These are phyloP conservation scores for Quillaja saponaria DNA, from an alignment of 306 rosid species.

Conservation along the genomic window DNA sequence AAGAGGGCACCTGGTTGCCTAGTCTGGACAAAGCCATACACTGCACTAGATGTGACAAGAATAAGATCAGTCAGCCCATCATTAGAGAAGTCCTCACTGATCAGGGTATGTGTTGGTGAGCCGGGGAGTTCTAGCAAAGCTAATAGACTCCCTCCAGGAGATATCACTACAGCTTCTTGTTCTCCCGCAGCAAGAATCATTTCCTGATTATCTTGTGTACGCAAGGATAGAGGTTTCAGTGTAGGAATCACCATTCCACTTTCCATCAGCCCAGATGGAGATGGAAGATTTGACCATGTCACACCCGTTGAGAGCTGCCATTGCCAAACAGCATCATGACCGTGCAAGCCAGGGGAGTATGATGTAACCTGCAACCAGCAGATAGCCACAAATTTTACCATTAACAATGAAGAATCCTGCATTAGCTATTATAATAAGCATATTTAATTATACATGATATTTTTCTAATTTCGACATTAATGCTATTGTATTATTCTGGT, in stretches of 20 bases:
- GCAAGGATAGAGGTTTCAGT: conserved; percentile 73
- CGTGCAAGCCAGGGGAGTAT: conserved; percentile 90
- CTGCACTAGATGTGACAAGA: conserved; percentile 78
- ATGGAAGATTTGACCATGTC: conserved; percentile 94
- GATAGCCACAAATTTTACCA: conserved; percentile 9
- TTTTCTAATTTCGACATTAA: too few relatives aligned
- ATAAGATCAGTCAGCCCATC: conserved; percentile 93
- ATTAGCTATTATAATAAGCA: too few relatives aligned
- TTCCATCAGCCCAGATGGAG: conserved; percentile 95
- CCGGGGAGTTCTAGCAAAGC: conserved; percentile 79
- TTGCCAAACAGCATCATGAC: conserved; percentile 90
- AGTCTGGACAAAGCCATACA: conserved; percentile 92
- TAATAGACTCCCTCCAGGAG: conserved; percentile 80
- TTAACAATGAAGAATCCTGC: too few relatives aligned
- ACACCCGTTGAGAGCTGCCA: conserved; percentile 90
- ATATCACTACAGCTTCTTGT: conserved; percentile 84
- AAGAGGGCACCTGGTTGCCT: conserved; percentile 97
- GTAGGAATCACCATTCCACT: conserved; percentile 79
- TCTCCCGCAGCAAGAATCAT: conserved; percentile 97
- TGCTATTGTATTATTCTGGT: too few relatives aligned
- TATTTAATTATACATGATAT: too few relatives aligned
- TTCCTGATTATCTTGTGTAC: conserved; percentile 58
- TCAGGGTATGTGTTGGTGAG: conserved; percentile 76
- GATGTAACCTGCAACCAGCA: conserved; percentile 72
- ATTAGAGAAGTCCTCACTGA: conserved; percentile 85